Evolutionary conservation across 306 rosid species (phyloP).

Genomic region (Comarum palustre): DNA sequence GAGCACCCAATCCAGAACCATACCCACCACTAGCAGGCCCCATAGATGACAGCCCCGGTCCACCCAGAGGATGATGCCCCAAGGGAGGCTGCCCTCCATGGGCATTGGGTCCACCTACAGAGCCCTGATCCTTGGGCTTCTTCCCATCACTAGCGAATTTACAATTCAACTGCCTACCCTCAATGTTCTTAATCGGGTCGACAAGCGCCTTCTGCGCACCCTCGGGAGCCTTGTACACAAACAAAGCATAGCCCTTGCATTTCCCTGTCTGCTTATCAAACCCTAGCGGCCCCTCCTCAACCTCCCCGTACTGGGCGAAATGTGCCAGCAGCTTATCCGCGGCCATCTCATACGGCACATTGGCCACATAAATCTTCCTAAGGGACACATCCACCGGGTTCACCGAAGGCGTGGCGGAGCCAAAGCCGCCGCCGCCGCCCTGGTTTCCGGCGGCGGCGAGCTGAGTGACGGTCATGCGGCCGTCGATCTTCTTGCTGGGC

Average conservation of each 20-base stretch:
- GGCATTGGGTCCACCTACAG: conserved; percentile 39
- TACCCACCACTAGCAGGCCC: conserved; percentile 57
- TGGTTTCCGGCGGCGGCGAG: conserved; percentile 73
- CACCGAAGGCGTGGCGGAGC: conserved; percentile 20
- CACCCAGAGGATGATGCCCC: conserved; percentile 57
- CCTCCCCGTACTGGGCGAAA: conserved; percentile 71
- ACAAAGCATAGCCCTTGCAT: conserved; percentile 80
- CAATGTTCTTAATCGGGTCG: conserved; percentile 80
- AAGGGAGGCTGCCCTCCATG: conserved; percentile 53
- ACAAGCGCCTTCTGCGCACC: conserved; percentile 82
- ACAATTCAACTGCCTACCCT: conserved; percentile 76
- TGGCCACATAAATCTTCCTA: conserved; percentile 84
- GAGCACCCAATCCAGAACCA: conserved; percentile 57
- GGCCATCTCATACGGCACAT: conserved; percentile 82
- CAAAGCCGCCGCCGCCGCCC: not conserved
- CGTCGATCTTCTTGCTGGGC: conserved; percentile 94
- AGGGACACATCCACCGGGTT: conserved; percentile 38
- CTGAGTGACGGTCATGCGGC: conserved; percentile 96
- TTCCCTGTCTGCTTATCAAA: conserved; percentile 92
- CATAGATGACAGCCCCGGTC: conserved; percentile 41
- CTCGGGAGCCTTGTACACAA: conserved; percentile 75
- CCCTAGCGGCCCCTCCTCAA: conserved; percentile 95
- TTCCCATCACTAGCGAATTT: conserved; percentile 83
- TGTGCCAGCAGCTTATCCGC: conserved; percentile 75
- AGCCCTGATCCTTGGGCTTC: conserved; percentile 57